phyloP scores from a whole-genome alignment of 495 filamentous ascomycete genomes.

The Immersiella caudata region DNA sequence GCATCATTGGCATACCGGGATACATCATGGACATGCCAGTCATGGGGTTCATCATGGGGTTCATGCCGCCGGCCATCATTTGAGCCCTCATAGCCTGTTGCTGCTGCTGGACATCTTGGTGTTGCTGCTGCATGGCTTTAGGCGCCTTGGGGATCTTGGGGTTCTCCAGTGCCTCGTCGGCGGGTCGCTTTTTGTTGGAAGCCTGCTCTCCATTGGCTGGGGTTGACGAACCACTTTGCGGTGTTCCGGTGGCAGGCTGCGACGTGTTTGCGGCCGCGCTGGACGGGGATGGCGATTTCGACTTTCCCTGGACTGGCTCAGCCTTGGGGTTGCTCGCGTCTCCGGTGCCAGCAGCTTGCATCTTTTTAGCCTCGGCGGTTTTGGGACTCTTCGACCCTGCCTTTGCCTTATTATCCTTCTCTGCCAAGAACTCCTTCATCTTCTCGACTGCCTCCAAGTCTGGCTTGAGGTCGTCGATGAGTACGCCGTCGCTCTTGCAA shows the following conservation, averaged over 20 bases:
- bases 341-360: conserved; percentile 28
- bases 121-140: conserved; percentile 59
- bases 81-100: conserved; percentile 47
- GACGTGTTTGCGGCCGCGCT: conserved; percentile 20
- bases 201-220: conserved; percentile 43
- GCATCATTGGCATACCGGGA: conserved; percentile 33
- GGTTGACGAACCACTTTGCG: conserved; percentile 31
- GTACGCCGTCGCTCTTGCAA: conserved; percentile 84
- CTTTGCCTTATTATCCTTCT: conserved; percentile 63
- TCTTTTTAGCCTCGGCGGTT: conserved; percentile 35
- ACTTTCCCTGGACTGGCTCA: conserved; percentile 35
- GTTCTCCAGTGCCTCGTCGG: conserved; percentile 70
- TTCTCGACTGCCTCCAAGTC: conserved; percentile 78
- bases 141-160: conserved; percentile 64
- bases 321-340: conserved; percentile 26
- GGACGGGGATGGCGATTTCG: conserved; percentile 46
- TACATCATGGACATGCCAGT: conserved; percentile 29
- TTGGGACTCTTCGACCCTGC: conserved; percentile 44
- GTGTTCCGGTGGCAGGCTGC: conserved; percentile 13
- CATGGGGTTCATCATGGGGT: conserved; percentile 45
- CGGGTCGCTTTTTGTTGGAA: conserved; percentile 73
- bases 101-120: conserved; percentile 45
- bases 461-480: conserved; percentile 85
- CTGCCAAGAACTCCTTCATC: conserved; percentile 75
- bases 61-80: conserved; percentile 32